phyloP scores from a whole-genome alignment of 148 eudicot genomes.

The Tetragonia tetragonoides region DNA sequence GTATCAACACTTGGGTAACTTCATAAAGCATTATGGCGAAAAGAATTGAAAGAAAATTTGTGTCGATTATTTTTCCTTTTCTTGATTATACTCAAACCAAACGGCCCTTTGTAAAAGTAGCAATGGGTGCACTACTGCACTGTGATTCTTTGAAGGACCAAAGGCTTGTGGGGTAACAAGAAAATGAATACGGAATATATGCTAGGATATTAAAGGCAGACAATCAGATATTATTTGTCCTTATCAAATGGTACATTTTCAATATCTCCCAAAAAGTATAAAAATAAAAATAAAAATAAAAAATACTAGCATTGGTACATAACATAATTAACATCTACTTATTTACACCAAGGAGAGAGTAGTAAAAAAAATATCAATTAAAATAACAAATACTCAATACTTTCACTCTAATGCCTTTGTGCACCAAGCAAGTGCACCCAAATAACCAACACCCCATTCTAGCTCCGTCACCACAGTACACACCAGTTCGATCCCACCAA shows the following conservation, averaged over 20 bases:
- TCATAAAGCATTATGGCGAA: too few species aligned
- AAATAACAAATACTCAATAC: not conserved
- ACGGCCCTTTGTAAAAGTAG: too few species aligned
- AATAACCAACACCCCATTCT: not conserved
- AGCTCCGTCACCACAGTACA: too few species aligned
- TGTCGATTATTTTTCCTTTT: too few species aligned
- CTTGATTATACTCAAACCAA: too few species aligned
- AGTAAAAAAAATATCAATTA: slow-evolving; percentile 8
- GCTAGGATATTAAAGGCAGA: not conserved
- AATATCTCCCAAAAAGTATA: not conserved
- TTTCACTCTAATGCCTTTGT: not conserved
- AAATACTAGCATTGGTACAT: not conserved
- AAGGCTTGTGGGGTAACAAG: too few species aligned
- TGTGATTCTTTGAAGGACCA: too few species aligned
- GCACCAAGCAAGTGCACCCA: not conserved
- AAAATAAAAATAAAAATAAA: too few species aligned
- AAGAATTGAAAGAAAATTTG: too few species aligned
- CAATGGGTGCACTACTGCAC: too few species aligned
- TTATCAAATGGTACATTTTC: not conserved
- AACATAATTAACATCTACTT: not conserved
- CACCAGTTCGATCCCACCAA: too few species aligned
- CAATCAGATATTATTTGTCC: not conserved
- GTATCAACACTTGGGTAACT: too few species aligned
- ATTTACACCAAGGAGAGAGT: slow-evolving; percentile 16
- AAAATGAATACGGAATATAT: not conserved